These are phyloP conservation scores for Tagetes patula DNA, from an alignment of 129 eudicot genomes.

Conservation along the genomic window DNA sequence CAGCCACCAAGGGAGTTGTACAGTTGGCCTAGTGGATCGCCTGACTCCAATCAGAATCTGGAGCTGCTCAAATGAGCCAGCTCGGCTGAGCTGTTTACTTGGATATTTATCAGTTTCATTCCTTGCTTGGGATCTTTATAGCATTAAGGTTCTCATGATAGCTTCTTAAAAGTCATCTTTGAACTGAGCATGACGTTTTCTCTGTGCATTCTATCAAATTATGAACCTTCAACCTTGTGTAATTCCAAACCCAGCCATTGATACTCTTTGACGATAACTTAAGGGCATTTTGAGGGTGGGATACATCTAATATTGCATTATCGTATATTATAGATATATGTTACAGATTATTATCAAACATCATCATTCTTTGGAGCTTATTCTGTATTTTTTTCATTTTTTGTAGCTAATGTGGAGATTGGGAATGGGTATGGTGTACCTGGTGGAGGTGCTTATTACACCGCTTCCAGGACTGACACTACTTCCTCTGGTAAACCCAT, in stretches of 20 bases:
- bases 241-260: background rate
- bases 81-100: too few species aligned
- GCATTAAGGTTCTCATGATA: background rate
- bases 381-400: constrained; percentile 5
- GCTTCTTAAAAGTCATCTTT: constrained; percentile 3
- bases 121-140: constrained; percentile 6
- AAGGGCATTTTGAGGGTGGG: background rate
- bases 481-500: constrained; percentile 36
- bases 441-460: constrained; percentile 88
- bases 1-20: too few species aligned
- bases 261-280: background rate
- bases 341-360: background rate
- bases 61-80: too few species aligned
- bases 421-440: constrained; percentile 99
- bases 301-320: background rate
- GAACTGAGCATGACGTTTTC: background rate
- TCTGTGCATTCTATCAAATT: background rate
- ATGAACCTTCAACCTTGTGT: background rate
- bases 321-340: background rate
- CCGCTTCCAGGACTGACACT: constrained; percentile 39
- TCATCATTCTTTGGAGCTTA: background rate
- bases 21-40: too few species aligned
- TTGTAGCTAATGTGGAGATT: constrained; percentile 69
- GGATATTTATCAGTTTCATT: background rate
- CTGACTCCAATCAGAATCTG: too few species aligned